These are phyloP conservation scores for Colletotrichum tamarilloi DNA, from an alignment of 2,329 filamentous ascomycete genomes.

Conservation along the genomic window DNA sequence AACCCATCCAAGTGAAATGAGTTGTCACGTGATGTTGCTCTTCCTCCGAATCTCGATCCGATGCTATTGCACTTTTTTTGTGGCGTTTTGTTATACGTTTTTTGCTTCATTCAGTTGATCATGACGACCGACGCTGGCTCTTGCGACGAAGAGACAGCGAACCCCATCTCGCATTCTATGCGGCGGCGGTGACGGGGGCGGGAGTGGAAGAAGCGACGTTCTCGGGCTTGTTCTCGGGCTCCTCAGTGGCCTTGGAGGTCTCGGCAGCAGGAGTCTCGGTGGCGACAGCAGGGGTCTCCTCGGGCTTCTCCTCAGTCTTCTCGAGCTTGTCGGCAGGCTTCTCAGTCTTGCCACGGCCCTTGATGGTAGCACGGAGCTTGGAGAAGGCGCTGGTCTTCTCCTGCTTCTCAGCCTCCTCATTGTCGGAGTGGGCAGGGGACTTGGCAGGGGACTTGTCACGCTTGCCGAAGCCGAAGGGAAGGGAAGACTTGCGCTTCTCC, in stretches of 20 bases:
- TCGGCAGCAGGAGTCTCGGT: constrained; percentile 41
- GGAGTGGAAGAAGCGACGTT: constrained; percentile 54
- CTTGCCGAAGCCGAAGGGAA: constrained; percentile 81
- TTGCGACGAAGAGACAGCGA: constrained; percentile 11
- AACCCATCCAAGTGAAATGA: constrained; percentile 38
- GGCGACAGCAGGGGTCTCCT: constrained; percentile 43
- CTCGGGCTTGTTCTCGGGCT: constrained; percentile 55
- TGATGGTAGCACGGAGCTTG: constrained; percentile 69
- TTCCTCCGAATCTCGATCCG: constrained; percentile 32
- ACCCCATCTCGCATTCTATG: constrained; percentile 50
- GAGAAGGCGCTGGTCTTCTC: constrained; percentile 68
- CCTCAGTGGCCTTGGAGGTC: constrained; percentile 46
- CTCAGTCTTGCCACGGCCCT: constrained; percentile 55
- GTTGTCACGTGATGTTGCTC: constrained; percentile 33
- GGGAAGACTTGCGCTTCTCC: constrained; percentile 86
- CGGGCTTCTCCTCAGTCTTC: constrained; percentile 37
- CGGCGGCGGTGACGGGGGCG: constrained; percentile 60
- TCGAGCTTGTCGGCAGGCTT: constrained; percentile 48
- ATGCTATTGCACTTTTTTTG: constrained; percentile 29
- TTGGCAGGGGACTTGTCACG: constrained; percentile 56
- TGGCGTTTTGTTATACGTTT: not conserved
- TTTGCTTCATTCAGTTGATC: constrained; percentile 15
- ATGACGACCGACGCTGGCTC: constrained; percentile 16
- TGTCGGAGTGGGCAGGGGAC: constrained; percentile 60
- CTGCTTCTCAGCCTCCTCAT: constrained; percentile 69